Conservation (phyloP, 2,329 filamentous ascomycete species). For the Aspergillus sp. region DNA sequence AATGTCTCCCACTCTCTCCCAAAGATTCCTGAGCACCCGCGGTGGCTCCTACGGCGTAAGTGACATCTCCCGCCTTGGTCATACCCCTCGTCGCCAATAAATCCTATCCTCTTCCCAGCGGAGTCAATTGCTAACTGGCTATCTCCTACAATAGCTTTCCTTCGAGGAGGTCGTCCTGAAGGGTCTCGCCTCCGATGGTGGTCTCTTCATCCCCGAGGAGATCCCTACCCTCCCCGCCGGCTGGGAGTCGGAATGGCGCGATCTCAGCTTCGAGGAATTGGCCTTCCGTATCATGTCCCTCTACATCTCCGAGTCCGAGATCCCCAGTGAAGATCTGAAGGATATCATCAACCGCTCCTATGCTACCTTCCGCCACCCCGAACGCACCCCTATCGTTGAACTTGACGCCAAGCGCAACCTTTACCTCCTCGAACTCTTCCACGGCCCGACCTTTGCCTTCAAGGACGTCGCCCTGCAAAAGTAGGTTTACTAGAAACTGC, state of each 20-base stretch:
- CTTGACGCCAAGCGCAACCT: slow-evolving; percentile 72
- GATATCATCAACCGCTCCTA: slow-evolving; percentile 84
- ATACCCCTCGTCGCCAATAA: neutral
- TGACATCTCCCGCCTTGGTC: slow-evolving; percentile 4
- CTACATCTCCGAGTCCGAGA: slow-evolving; percentile 82
- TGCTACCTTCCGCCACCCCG: slow-evolving; percentile 77
- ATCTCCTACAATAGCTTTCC: slow-evolving; percentile 55
- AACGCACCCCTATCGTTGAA: slow-evolving; percentile 78
- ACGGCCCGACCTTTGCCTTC: slow-evolving; percentile 93
- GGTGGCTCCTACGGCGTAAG: slow-evolving; percentile 36
- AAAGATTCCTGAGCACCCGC: slow-evolving; percentile 37
- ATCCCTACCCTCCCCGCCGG: slow-evolving; percentile 26
- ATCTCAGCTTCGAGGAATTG: slow-evolving; percentile 29
- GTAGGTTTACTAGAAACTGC: neutral
- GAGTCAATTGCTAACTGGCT: slow-evolving; percentile 15
- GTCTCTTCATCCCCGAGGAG: slow-evolving; percentile 80
- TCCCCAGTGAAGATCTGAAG: slow-evolving; percentile 76
- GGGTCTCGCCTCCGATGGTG: slow-evolving; percentile 81
- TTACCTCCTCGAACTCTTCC: slow-evolving; percentile 90
- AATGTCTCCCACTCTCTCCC: slow-evolving; percentile 34
- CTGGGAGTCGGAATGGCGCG: slow-evolving; percentile 30
- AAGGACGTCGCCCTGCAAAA: slow-evolving; percentile 61
- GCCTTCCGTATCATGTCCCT: slow-evolving; percentile 76
- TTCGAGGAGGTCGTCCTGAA: slow-evolving; percentile 92
- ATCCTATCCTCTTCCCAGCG: neutral